These are phyloP conservation scores for Claviceps sp. DNA, from an alignment of 2,329 filamentous ascomycete genomes.

Conservation along the genomic window DNA sequence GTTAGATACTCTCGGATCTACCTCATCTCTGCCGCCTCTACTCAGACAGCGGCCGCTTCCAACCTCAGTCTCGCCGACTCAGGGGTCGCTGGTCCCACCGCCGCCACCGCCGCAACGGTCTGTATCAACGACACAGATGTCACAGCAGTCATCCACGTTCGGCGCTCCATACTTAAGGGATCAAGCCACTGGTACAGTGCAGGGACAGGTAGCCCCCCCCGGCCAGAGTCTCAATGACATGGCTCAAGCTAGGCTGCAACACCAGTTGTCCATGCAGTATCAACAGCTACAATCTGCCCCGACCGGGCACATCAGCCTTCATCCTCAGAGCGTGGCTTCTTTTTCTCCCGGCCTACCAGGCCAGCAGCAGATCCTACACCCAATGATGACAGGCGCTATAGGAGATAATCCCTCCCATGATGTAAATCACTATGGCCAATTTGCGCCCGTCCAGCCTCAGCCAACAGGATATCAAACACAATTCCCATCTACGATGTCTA, in stretches of 20 bases:
- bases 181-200: slow-evolving; percentile 63
- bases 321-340: slow-evolving; percentile 25
- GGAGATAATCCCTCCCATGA: slow-evolving; percentile 27
- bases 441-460: slow-evolving; percentile 42
- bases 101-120: slow-evolving; percentile 61
- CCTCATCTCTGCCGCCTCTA: slow-evolving; percentile 14
- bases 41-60: slow-evolving; percentile 56
- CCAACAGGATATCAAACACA: slow-evolving; percentile 45
- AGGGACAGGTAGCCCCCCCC: slow-evolving; percentile 51
- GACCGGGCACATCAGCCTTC: slow-evolving; percentile 20
- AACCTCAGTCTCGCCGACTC: slow-evolving; percentile 46
- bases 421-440: slow-evolving; percentile 25
- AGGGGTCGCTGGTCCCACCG: slow-evolving; percentile 59
- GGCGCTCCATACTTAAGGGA: slow-evolving; percentile 63
- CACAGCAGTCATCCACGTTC: slow-evolving; percentile 61
- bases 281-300: slow-evolving; percentile 28
- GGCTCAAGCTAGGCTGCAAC: slow-evolving; percentile 51
- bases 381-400: slow-evolving; percentile 34
- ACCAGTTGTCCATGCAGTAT: slow-evolving; percentile 39
- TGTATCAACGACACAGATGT: slow-evolving; percentile 75
- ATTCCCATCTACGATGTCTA: slow-evolving; percentile 19
- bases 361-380: slow-evolving; percentile 27
- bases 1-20: background rate
- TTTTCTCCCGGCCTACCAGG: slow-evolving; percentile 20
- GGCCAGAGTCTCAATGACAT: slow-evolving; percentile 69